phyloP scores from a whole-genome alignment of 140 eudicot species.

The Flaveria floridana region DNA sequence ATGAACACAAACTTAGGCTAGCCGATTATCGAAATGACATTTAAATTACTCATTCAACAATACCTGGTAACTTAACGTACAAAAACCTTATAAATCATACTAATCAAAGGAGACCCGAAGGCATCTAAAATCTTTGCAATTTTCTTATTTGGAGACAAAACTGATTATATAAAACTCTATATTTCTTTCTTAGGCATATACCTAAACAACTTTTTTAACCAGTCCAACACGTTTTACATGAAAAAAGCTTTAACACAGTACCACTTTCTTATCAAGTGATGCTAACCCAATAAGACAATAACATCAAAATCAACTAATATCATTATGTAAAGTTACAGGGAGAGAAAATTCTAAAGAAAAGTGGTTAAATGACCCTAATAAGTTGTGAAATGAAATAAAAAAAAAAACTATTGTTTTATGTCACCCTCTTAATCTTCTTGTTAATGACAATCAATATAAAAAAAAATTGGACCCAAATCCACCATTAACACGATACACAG shows the following conservation, averaged over 20 bases:
- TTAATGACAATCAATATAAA: not conserved
- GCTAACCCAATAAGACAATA: constrained; percentile 19
- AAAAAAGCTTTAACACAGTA: not conserved
- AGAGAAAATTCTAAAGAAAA: not conserved
- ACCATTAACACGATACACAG: not conserved
- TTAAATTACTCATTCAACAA: constrained; percentile 6
- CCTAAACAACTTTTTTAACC: not conserved
- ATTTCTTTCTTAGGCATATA: not conserved
- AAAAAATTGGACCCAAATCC: not conserved
- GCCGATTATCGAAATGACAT: not conserved
- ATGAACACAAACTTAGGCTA: not conserved
- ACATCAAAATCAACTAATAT: constrained; percentile 25
- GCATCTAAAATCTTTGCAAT: not conserved
- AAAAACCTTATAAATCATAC: not conserved
- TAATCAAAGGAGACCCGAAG: not conserved
- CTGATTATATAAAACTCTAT: not conserved
- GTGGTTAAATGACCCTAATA: not conserved
- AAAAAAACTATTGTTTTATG: not conserved
- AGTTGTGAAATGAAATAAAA: not conserved
- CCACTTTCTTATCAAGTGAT: constrained; percentile 1
- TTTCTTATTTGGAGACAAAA: not conserved
- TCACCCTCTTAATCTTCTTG: not conserved
- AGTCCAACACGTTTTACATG: not conserved
- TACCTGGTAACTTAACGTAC: not conserved
- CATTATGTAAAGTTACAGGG: constrained; percentile 6